Percentiles rank a stretch among this genome's conserved stretches.
Conservation (phyloP, 192 early-diverging fungal genomes). For the Coemansia sp. region DNA sequence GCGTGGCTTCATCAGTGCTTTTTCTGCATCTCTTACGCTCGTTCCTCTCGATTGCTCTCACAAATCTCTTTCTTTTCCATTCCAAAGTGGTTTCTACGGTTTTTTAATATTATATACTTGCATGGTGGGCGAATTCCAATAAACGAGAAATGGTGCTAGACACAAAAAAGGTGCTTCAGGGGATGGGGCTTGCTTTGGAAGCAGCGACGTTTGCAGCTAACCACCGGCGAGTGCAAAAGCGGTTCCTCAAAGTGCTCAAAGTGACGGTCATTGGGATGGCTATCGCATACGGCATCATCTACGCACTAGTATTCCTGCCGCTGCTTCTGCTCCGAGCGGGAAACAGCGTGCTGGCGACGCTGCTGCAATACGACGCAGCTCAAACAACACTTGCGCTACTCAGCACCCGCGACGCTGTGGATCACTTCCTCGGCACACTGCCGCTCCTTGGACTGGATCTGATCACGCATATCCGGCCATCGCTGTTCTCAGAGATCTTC, state of each 20-base stretch:
- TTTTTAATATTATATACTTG: too few species aligned
- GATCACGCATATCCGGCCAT: conserved; percentile 29
- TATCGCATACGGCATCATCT: conserved; percentile 19
- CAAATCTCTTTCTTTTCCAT: not conserved
- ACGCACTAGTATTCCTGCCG: conserved; percentile 33
- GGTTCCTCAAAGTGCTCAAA: conserved; percentile 32
- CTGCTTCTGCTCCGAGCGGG: conserved; percentile 31
- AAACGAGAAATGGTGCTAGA: conserved; percentile 10
- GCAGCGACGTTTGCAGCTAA: conserved; percentile 33
- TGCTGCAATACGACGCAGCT: conserved; percentile 34
- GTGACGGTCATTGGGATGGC: conserved; percentile 32
- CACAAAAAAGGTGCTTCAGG: conserved; percentile 14
- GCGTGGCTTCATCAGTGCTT: not conserved
- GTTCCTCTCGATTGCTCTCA: not conserved
- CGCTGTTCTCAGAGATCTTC: conserved; percentile 35
- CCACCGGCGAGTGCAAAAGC: conserved; percentile 35
- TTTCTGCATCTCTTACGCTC: not conserved
- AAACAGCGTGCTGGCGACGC: conserved; percentile 18
- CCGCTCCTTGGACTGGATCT: conserved; percentile 47
- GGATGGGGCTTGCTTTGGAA: conserved; percentile 37
- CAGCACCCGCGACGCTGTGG: conserved; percentile 34
- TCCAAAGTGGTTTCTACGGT: too few species aligned
- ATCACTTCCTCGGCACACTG: conserved; percentile 39
- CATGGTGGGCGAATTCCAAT: too few species aligned
- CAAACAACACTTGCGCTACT: conserved; percentile 36